Conservation (phyloP, 1,284 basidiomycete genomes). For the Microbotryum intermedium region DNA sequence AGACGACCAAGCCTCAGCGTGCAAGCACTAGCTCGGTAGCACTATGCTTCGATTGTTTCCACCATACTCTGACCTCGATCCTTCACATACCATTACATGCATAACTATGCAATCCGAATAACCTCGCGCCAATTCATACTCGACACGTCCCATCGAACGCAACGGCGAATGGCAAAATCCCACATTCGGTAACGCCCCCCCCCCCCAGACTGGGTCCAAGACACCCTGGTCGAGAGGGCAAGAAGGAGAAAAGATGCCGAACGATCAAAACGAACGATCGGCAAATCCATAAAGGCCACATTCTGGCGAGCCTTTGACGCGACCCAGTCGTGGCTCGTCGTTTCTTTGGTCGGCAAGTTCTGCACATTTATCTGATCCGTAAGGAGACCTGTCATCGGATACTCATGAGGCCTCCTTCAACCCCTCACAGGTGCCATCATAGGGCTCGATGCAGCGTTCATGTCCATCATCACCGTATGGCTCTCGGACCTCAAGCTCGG, state of each 20-base stretch:
- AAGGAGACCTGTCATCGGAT: too few relatives aligned
- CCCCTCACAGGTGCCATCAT: slow-evolving; percentile 65
- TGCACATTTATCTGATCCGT: not conserved
- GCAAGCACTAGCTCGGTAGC: too few relatives aligned
- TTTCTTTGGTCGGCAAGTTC: slow-evolving; percentile 70
- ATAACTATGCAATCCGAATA: too few relatives aligned
- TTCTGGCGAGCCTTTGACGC: slow-evolving; percentile 56
- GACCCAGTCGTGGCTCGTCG: slow-evolving; percentile 62
- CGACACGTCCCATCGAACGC: not conserved
- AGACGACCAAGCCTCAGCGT: too few relatives aligned
- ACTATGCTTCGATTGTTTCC: too few relatives aligned
- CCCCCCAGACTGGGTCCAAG: slow-evolving; percentile 78
- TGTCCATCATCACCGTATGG: slow-evolving; percentile 97
- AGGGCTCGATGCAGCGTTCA: slow-evolving; percentile 85
- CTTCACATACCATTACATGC: too few relatives aligned
- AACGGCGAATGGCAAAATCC: too few relatives aligned
- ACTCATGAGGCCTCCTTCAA: not conserved
- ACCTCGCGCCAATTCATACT: slow-evolving; percentile 27
- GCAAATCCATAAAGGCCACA: slow-evolving; percentile 48
- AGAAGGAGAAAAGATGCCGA: slow-evolving; percentile 56
- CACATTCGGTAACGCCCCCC: slow-evolving; percentile 12
- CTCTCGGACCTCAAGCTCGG: slow-evolving; percentile 95
- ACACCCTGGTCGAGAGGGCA: slow-evolving; percentile 78
- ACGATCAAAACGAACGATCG: slow-evolving; percentile 46
- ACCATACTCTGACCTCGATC: too few relatives aligned